Evolutionary conservation across 495 filamentous ascomycete genomes (phyloP), one percentile per base, ranked within the genome.

Genomic region (Penicillium dipodomyicola): DNA sequence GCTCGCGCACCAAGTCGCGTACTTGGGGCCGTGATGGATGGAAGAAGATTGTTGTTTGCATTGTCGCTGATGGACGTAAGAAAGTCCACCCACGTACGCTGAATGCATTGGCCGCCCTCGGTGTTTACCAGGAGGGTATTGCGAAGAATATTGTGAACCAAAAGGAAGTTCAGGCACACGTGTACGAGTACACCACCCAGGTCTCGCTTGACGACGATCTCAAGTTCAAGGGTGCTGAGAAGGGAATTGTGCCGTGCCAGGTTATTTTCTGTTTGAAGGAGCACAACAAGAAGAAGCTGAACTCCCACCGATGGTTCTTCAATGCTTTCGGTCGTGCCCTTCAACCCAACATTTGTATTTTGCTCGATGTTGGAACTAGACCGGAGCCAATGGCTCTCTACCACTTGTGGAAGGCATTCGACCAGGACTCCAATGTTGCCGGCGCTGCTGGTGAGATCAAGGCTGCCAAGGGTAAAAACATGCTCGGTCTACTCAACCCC

Each of bases 181-280:
- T 99, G 14, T 99, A 99, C 74, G 95, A 99, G 69, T 99, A 97
- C 72, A 97, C 95, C 0, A 97, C 95, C 0, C 95, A 99, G 70
- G 94, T 99, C 1, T 96, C 92, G 2, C 81, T 99, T 15, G 95
- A 99, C 65, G 80, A 89, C 4, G 94, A 97, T 59, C 78, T 97
- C 46, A 96, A 96, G 72, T 97, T 99, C 79, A 97, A 97, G 79
- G 95, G 95, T 33, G 95, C 94, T 4, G 95, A 99, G 75, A 97
- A 97, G 75, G 94, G 95, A 15, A 97, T 97, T 59, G 88, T 97
- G n/a, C 95, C 95, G 5, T 95, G 91, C 69, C 95, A 99, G 74
- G 92, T 97, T 77, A 91, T 99, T 56, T 97, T 99, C 69, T 99
- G 95, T 69, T 74, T 99, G 51, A 99, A 99, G 76, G 95, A 99